Base-by-base conservation (phyloP, 805 yeast species). In the Tetrapisispora arboricola region DNA sequence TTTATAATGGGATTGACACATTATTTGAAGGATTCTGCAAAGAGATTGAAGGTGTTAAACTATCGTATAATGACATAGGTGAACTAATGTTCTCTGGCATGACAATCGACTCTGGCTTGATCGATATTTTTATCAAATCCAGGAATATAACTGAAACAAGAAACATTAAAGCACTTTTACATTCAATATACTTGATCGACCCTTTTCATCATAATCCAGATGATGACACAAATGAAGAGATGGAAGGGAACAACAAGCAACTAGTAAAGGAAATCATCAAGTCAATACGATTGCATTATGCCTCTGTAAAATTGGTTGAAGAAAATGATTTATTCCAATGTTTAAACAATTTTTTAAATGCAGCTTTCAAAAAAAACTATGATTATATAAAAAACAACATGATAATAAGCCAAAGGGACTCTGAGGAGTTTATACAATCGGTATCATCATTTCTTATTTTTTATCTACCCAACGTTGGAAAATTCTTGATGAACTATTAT, bases 401-500 rank as follows among this genome's bases (percentile, higher is more conserved):
- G 12, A 5, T 17, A 3, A 7, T 9, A 7, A 11, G 12, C 16
- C 6, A 20, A 7, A 6, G 5, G 12, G 6, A 34, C 25, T 24
- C 11, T 24, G 13, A 16, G 11, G 29, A 24, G 12, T 3, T 34
- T 2, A 16, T 16, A 11, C 12, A 6, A 11, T 36, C 39, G 3
- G 4, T 29, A 10, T 6, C 12, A 11, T 21, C 39, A 4, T 36
- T 20, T 13, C 29, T 36, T 2, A 9, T 26, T 2, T 9, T 16
- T 22, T 36, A 36, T 17, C 13, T 36, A 9, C 21, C 9, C 10
- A 4, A 20, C 6, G 29, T 28, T 6, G 39, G 18, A 28, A 6
- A 19, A 21, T 36, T 20, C 22, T 36, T 36, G 8, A 17, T 22
- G n/a, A 29, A 36, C 3, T 36, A 36, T 16, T 36, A 36, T 28